Conservation (phyloP, 2,329 filamentous ascomycete genomes). For the Neonectria ditissima region DNA sequence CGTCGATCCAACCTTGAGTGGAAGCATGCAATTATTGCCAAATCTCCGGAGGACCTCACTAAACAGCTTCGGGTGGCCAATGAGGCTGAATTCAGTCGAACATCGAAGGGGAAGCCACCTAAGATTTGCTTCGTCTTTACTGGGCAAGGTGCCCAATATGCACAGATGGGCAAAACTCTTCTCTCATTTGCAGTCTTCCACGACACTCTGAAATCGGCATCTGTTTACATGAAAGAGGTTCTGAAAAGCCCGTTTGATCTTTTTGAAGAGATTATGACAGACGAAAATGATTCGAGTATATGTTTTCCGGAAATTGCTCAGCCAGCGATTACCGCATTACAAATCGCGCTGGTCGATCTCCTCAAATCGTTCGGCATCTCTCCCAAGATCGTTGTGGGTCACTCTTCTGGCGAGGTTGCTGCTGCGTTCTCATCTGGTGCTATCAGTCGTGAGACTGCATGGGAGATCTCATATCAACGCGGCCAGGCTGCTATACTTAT, state of each 20-base stretch:
- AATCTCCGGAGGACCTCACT: slow-evolving; percentile 49
- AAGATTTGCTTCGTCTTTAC: slow-evolving; percentile 57
- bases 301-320: slow-evolving; percentile 53
- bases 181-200: slow-evolving; percentile 57
- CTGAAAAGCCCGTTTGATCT: slow-evolving; percentile 51
- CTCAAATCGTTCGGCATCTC: slow-evolving; percentile 49
- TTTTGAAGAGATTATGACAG: slow-evolving; percentile 51
- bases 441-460: slow-evolving; percentile 53
- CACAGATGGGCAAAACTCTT: slow-evolving; percentile 56
- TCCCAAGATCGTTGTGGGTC: slow-evolving; percentile 54
- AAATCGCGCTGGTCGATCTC: slow-evolving; percentile 57
- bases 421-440: slow-evolving; percentile 56
- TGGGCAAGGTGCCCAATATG: slow-evolving; percentile 58
- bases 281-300: slow-evolving; percentile 44
- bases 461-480: slow-evolving; percentile 57
- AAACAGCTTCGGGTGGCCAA: slow-evolving; percentile 42
- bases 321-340: slow-evolving; percentile 56
- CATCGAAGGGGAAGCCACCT: slow-evolving; percentile 42
- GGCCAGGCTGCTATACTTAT: slow-evolving; percentile 52
- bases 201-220: slow-evolving; percentile 52
- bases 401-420: slow-evolving; percentile 62
- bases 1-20: slow-evolving; percentile 60
- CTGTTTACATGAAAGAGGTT: slow-evolving; percentile 44
- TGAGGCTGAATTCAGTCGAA: slow-evolving; percentile 37
- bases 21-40: slow-evolving; percentile 54